Conservation (phyloP, 495 filamentous ascomycete species). For the Thermothielavioides terrestris region DNA sequence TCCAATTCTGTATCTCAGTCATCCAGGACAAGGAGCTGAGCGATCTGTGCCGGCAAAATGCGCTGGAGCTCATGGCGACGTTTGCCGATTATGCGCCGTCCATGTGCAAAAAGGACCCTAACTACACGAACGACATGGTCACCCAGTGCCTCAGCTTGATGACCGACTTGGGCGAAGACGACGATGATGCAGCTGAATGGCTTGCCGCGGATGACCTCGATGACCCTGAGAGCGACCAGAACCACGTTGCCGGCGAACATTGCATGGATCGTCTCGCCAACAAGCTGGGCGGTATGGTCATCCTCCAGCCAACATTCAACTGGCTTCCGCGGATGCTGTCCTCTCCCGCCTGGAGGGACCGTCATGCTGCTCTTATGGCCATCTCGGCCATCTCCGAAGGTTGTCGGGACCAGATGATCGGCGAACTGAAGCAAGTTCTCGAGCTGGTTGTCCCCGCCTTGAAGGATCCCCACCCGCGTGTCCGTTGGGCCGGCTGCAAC, state of each 20-base stretch:
- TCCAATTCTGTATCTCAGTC: conserved; percentile 83
- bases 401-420: conserved; percentile 90
- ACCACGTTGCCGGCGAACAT: conserved; percentile 97
- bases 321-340: conserved; percentile 98
- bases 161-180: conserved; percentile 95
- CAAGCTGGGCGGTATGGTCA: conserved; percentile 79
- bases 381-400: conserved; percentile 99
- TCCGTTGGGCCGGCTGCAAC: conserved; percentile 97
- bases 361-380: conserved; percentile 97
- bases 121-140: conserved; percentile 92
- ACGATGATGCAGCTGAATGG: conserved; percentile 94
- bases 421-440: conserved; percentile 86
- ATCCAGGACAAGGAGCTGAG: conserved; percentile 91
- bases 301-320: conserved; percentile 87
- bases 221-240: conserved; percentile 89
- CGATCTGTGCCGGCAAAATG: conserved; percentile 86
- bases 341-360: conserved; percentile 87
- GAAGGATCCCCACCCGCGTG: conserved; percentile 84
- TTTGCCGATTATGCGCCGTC: conserved; percentile 91
- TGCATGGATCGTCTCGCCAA: conserved; percentile 98
- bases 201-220: conserved; percentile 89
- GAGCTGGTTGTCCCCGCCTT: conserved; percentile 88
- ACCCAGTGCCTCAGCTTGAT: conserved; percentile 97
- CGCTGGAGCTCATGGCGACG: conserved; percentile 93
- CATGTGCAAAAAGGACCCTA: conserved; percentile 88